These are phyloP conservation scores for Lachnellula occidentalis DNA, from an alignment of 2,329 filamentous ascomycete species.

Conservation along the genomic window DNA sequence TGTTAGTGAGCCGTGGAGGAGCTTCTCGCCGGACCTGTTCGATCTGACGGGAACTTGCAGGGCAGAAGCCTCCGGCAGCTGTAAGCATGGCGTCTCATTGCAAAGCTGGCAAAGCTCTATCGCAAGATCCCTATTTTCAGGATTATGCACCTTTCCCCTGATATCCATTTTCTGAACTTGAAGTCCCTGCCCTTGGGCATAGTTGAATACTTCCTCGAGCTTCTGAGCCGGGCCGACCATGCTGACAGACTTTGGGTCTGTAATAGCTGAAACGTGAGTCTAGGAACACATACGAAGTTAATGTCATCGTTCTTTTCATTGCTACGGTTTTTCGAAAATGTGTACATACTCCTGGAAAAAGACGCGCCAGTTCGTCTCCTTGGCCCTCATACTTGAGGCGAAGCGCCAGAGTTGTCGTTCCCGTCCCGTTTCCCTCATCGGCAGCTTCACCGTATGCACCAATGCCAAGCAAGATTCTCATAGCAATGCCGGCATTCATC, in stretches of 20 bases:
- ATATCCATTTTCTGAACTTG: conserved; percentile 9
- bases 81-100: background rate
- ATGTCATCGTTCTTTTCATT: background rate
- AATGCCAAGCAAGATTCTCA: conserved; percentile 7
- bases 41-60: conserved; percentile 1
- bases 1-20: background rate
- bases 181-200: conserved; percentile 1
- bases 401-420: background rate
- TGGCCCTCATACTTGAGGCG: conserved; percentile 12
- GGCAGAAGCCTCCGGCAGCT: background rate
- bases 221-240: background rate
- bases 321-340: no score
- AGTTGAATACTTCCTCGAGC: conserved; percentile 1
- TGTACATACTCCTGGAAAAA: background rate
- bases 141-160: conserved; percentile 13
- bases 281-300: background rate
- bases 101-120: conserved; percentile 1
- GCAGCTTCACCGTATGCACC: conserved; percentile 10
- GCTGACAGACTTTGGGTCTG: conserved; percentile 1
- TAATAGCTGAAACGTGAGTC: conserved; percentile 4
- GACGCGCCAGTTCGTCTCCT: conserved; percentile 2
- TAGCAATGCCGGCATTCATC: background rate
- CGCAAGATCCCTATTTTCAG: conserved; percentile 4
- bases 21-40: background rate
- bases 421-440: conserved; percentile 7